Conservation (phyloP, 2,329 filamentous ascomycete genomes). For the Dissoconium aciculare region DNA sequence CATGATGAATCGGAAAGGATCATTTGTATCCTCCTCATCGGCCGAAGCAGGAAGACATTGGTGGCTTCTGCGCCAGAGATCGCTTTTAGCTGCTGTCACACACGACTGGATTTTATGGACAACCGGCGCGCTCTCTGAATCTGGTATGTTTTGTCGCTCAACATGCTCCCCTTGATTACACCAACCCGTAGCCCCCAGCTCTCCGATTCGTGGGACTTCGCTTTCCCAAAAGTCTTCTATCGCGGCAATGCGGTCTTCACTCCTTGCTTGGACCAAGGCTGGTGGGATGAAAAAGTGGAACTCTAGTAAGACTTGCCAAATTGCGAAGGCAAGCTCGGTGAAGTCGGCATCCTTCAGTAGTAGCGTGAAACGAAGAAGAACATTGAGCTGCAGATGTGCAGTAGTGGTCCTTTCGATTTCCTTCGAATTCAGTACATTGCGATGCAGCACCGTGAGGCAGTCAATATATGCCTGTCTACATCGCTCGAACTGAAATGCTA, state of each 20-base stretch:
- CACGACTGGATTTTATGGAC: too few relatives aligned
- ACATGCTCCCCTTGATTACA: slow-evolving; percentile 26
- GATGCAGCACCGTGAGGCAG: slow-evolving; percentile 32
- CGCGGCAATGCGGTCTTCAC: slow-evolving; percentile 11
- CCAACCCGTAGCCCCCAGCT: slow-evolving; percentile 59
- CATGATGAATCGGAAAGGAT: slow-evolving; percentile 70
- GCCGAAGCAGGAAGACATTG: slow-evolving; percentile 45
- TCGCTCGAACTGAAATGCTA: slow-evolving; percentile 52
- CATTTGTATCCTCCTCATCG: slow-evolving; percentile 55
- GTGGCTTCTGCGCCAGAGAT: too few relatives aligned
- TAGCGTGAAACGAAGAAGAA: slow-evolving; percentile 58
- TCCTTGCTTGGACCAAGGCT: slow-evolving; percentile 2
- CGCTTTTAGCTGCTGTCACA: not conserved
- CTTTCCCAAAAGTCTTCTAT: slow-evolving; percentile 78
- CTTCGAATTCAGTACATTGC: slow-evolving; percentile 1
- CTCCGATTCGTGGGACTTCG: slow-evolving; percentile 65
- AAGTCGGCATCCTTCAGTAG: slow-evolving; percentile 68
- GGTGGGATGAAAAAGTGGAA: slow-evolving; percentile 47
- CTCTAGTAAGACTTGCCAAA: slow-evolving; percentile 75
- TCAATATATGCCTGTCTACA: slow-evolving; percentile 45
- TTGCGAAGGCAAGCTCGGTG: slow-evolving; percentile 56
- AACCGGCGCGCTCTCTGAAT: not conserved
- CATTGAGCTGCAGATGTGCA: slow-evolving; percentile 43
- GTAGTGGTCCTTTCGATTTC: slow-evolving; percentile 7
- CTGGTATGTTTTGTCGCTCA: not conserved